phyloP scores from a whole-genome alignment of 1,284 basidiomycete genomes.

The Schizophyllum amplum region DNA sequence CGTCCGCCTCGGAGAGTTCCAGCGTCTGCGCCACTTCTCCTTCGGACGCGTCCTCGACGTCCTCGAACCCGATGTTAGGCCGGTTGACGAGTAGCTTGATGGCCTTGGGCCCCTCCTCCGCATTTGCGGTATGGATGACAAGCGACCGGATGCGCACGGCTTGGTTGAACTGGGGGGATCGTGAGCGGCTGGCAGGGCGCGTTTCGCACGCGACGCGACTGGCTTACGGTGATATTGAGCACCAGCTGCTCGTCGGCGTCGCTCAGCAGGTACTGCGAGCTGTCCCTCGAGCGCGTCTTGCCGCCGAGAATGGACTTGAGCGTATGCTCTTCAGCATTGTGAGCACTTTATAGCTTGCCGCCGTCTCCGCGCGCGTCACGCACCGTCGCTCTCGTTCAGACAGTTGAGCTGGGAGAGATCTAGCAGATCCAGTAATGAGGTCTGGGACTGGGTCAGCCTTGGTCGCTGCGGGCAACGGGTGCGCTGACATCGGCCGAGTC shows the following conservation, averaged over 20 bases:
- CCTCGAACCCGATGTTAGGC: conserved; percentile 59
- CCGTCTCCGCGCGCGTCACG: not conserved
- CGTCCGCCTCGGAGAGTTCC: conserved; percentile 40
- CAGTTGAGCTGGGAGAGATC: conserved; percentile 62
- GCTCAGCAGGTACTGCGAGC: conserved; percentile 53
- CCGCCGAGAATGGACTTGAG: conserved; percentile 31
- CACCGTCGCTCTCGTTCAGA: conserved; percentile 57
- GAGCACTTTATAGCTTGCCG: not conserved
- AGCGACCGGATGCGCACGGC: conserved; percentile 69
- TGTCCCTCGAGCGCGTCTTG: conserved; percentile 35
- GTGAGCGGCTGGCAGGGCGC: not conserved
- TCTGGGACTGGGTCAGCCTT: conserved; percentile 20
- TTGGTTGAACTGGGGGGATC: conserved; percentile 61
- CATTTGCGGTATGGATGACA: conserved; percentile 43
- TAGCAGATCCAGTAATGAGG: conserved; percentile 53
- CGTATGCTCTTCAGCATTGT: conserved; percentile 31
- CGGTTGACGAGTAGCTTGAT: conserved; percentile 68
- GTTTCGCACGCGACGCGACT: conserved; percentile 9
- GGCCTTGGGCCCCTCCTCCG: conserved; percentile 50
- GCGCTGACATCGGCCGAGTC: conserved; percentile 7
- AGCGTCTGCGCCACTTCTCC: conserved; percentile 47
- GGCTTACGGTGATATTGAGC: conserved; percentile 55
- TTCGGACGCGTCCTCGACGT: conserved; percentile 46
- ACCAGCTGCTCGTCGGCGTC: conserved; percentile 79
- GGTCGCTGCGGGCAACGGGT: not conserved